These are phyloP conservation scores for Plasmodium fragile DNA, from an alignment of 169 alveolate genomes.

Conservation along the genomic window DNA sequence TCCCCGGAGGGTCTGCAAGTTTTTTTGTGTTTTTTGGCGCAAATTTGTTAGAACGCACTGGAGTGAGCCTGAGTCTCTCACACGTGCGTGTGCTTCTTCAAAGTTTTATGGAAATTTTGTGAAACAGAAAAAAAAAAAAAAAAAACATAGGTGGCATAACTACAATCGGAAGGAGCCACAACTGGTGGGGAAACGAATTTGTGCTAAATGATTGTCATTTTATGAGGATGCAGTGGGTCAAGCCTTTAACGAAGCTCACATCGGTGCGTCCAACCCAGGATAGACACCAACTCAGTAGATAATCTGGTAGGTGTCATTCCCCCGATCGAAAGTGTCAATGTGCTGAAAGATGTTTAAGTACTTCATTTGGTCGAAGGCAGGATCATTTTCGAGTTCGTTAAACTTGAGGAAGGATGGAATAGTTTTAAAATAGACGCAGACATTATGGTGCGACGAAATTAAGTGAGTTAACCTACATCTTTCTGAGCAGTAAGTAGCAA, in stretches of 20 bases:
- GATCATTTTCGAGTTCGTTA: constrained; percentile 1
- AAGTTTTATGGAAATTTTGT: neutral
- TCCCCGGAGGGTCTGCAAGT: neutral
- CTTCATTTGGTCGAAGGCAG: constrained; percentile 8
- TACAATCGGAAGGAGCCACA: neutral
- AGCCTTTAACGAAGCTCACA: neutral
- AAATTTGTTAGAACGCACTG: neutral
- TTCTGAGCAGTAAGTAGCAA: constrained; percentile 72
- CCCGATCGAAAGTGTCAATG: constrained; percentile 45
- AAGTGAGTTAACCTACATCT: constrained; percentile 45
- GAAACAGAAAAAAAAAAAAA: neutral
- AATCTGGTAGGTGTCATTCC: constrained; percentile 40
- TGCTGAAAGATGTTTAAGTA: constrained; percentile 49
- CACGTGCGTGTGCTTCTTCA: neutral
- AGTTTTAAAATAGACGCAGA: constrained; percentile 57
- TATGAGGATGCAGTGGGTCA: neutral
- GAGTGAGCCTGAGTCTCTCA: neutral
- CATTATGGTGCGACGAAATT: constrained; percentile 58
- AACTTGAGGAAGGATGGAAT: constrained; percentile 56
- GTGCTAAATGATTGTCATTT: neutral
- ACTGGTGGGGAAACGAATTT: neutral
- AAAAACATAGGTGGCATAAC: neutral
- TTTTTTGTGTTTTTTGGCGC: neutral
- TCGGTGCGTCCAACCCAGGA: neutral
- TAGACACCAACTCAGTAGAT: constrained; percentile 11